Evolutionary conservation across 1,139 yeast species (phyloP).

Genomic region (Geotrichum klebahnii): DNA sequence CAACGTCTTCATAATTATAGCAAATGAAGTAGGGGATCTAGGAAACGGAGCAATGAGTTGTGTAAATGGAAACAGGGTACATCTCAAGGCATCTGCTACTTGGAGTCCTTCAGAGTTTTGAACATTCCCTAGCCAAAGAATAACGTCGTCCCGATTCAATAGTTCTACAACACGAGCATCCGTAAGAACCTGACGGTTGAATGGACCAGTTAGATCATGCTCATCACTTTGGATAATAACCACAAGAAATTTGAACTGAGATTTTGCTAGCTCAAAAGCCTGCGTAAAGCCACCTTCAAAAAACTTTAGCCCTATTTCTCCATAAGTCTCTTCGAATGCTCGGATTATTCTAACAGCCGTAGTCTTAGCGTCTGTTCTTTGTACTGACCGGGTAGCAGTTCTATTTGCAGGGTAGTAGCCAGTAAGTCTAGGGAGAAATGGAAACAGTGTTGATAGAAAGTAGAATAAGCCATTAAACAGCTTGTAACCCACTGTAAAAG

Average conservation of each 20-base stretch:
- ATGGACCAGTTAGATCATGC: slow-evolving; percentile 56
- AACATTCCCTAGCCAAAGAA: slow-evolving; percentile 88
- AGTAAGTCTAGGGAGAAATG: slow-evolving; percentile 38
- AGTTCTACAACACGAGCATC: slow-evolving; percentile 51
- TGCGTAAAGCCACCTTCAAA: slow-evolving; percentile 73
- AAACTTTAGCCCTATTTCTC: slow-evolving; percentile 40
- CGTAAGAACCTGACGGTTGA: slow-evolving; percentile 56
- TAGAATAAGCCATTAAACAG: slow-evolving; percentile 34
- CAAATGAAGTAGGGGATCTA: slow-evolving; percentile 37
- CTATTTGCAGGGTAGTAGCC: slow-evolving; percentile 40
- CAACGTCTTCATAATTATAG: slow-evolving; percentile 52
- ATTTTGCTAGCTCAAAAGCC: slow-evolving; percentile 65
- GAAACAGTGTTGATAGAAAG: slow-evolving; percentile 36
- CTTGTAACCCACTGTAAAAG: slow-evolving; percentile 36
- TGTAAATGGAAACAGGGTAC: slow-evolving; percentile 73
- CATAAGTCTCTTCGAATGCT: slow-evolving; percentile 41
- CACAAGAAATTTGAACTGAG: slow-evolving; percentile 63
- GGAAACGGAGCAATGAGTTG: slow-evolving; percentile 58
- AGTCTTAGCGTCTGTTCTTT: slow-evolving; percentile 41
- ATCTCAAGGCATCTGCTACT: slow-evolving; percentile 69
- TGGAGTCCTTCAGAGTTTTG: slow-evolving; percentile 79
- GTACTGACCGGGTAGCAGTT: slow-evolving; percentile 34
- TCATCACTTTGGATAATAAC: slow-evolving; percentile 71
- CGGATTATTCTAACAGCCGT: slow-evolving; percentile 42
- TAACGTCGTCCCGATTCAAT: slow-evolving; percentile 48